phyloP scores from a whole-genome alignment of 805 yeast genomes.

The Schwanniomyces pseudopolymorphus region DNA sequence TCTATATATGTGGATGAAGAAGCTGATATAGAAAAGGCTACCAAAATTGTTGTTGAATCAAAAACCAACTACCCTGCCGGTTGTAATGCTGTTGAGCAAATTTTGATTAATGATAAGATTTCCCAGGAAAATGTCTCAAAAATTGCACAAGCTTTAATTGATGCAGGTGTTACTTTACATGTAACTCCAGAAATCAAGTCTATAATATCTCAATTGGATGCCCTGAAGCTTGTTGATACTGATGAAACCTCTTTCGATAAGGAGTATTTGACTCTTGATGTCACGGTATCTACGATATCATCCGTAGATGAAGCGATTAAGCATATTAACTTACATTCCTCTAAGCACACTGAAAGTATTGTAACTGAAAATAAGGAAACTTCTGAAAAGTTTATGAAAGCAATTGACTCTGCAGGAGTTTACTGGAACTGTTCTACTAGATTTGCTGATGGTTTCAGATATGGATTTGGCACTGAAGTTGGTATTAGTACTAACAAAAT shows the following conservation, averaged over 20 bases:
- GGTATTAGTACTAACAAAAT: slow-evolving; percentile 96
- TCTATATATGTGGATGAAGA: slow-evolving; percentile 78
- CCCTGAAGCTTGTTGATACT: slow-evolving; percentile 44
- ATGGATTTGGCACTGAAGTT: slow-evolving; percentile 98
- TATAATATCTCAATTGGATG: slow-evolving; percentile 14
- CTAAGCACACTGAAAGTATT: slow-evolving; percentile 94
- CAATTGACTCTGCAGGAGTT: slow-evolving; percentile 92
- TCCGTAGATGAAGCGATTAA: slow-evolving; percentile 70
- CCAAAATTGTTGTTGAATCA: slow-evolving; percentile 74
- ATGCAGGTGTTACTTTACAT: slow-evolving; percentile 73
- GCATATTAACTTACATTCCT: slow-evolving; percentile 88
- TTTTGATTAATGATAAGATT: slow-evolving; percentile 57
- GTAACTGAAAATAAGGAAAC: slow-evolving; percentile 68
- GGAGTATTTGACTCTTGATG: slow-evolving; percentile 81
- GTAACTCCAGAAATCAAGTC: slow-evolving; percentile 53
- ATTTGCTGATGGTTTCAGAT: slow-evolving; percentile 97
- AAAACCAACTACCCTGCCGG: slow-evolving; percentile 98
- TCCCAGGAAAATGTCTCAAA: slow-evolving; percentile 22
- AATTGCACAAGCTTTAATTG: slow-evolving; percentile 45
- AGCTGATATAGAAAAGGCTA: slow-evolving; percentile 78
- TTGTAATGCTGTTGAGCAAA: slow-evolving; percentile 94
- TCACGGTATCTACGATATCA: slow-evolving; percentile 67
- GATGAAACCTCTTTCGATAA: slow-evolving; percentile 70
- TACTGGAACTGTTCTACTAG: slow-evolving; percentile 98
- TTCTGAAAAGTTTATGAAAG: slow-evolving; percentile 78